phyloP scores from a whole-genome alignment of 805 yeast species.

The Candida glaebosa region DNA sequence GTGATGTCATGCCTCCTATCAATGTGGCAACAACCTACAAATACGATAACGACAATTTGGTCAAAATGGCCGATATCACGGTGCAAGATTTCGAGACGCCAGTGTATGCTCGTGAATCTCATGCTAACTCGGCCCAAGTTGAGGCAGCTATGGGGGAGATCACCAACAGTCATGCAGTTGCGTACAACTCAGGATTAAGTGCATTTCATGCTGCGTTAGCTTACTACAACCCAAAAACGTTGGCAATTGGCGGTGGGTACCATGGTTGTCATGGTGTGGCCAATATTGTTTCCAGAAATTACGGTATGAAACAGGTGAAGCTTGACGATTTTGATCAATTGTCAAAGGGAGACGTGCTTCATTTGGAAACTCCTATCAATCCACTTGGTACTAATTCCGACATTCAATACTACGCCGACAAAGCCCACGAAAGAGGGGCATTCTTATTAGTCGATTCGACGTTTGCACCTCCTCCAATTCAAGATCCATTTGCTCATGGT shows the following conservation, averaged over 20 bases:
- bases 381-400: slow-evolving; percentile 72
- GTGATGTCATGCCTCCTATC: slow-evolving; percentile 76
- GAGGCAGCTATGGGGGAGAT: slow-evolving; percentile 63
- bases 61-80: slow-evolving; percentile 33
- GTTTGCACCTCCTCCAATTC: slow-evolving; percentile 90
- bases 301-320: slow-evolving; percentile 49
- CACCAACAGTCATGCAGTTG: slow-evolving; percentile 61
- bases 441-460: slow-evolving; percentile 74
- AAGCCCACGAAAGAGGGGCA: slow-evolving; percentile 80
- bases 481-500: slow-evolving; percentile 75
- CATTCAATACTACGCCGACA: slow-evolving; percentile 57
- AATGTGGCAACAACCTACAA: slow-evolving; percentile 77
- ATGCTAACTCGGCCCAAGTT: slow-evolving; percentile 65
- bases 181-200: slow-evolving; percentile 74
- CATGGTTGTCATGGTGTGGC: slow-evolving; percentile 81
- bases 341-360: slow-evolving; percentile 68
- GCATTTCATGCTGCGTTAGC: slow-evolving; percentile 78
- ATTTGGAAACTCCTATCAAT: slow-evolving; percentile 84
- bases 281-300: slow-evolving; percentile 56
- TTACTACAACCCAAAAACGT: slow-evolving; percentile 66
- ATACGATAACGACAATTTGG: slow-evolving; percentile 51
- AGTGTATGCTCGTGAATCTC: slow-evolving; percentile 67
- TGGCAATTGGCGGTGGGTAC: slow-evolving; percentile 77
- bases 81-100: slow-evolving; percentile 10
- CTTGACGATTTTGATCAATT: slow-evolving; percentile 46